phyloP scores from a whole-genome alignment of 805 yeast genomes.

The Blastobotrys attinorum region DNA sequence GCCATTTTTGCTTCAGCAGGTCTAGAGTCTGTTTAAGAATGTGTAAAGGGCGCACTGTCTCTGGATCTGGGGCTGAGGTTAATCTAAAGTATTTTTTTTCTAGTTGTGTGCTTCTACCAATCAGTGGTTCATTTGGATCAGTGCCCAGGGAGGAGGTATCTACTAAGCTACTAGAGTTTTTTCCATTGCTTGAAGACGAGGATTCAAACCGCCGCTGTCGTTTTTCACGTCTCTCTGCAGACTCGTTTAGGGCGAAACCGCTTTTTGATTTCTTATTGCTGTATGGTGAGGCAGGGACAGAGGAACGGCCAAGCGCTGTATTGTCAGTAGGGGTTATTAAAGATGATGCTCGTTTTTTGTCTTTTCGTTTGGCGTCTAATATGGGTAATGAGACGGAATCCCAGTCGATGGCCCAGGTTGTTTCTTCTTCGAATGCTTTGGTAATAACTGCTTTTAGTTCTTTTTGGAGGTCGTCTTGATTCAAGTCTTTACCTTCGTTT shows the following conservation, averaged over 20 bases:
- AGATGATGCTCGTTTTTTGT: not conserved
- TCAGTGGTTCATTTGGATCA: constrained; percentile 25
- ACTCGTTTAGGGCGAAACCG: not conserved
- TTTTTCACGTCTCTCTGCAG: constrained; percentile 20
- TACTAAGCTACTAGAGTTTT: not conserved
- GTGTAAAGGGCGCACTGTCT: constrained; percentile 63
- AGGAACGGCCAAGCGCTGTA: not conserved
- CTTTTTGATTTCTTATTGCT: not conserved
- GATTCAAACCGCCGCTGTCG: constrained; percentile 44
- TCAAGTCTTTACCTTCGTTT: constrained; percentile 31
- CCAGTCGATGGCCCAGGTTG: constrained; percentile 50
- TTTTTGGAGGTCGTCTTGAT: constrained; percentile 35
- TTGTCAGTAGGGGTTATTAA: not conserved
- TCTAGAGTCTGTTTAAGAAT: constrained; percentile 53
- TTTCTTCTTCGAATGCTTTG: constrained; percentile 37
- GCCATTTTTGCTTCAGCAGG: constrained; percentile 46
- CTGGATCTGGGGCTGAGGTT: constrained; percentile 89
- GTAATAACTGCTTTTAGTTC: constrained; percentile 46
- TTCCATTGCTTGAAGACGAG: constrained; percentile 9
- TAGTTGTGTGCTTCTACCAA: constrained; percentile 58
- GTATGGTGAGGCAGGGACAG: not conserved
- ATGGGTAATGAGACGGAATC: constrained; percentile 41
- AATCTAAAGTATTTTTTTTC: constrained; percentile 78
- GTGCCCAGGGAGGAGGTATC: constrained; percentile 6
- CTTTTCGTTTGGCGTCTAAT: constrained; percentile 7